These are phyloP conservation scores for Psilocybe cyanescens DNA, from an alignment of 768 basidiomycete genomes.

Conservation along the genomic window DNA sequence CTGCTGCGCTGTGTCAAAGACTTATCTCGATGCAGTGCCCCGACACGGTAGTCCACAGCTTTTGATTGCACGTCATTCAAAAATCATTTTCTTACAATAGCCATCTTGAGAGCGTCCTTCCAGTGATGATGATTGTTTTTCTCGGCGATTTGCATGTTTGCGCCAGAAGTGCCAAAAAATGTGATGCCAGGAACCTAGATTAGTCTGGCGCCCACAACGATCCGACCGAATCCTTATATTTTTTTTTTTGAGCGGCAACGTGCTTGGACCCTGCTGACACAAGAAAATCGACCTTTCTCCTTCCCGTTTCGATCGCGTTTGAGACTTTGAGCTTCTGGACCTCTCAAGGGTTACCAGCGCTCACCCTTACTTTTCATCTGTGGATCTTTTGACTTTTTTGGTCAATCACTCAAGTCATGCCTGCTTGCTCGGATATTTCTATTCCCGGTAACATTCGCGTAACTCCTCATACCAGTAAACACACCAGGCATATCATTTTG, in stretches of 20 bases:
- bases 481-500: conserved; percentile 19
- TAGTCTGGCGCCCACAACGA: conserved; percentile 22
- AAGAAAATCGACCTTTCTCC: conserved; percentile 13
- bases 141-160: conserved; percentile 17
- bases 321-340: conserved; percentile 1
- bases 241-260: background rate
- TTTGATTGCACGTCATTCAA: background rate
- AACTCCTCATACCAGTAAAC: background rate
- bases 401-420: conserved; percentile 8
- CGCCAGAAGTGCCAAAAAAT: conserved; percentile 7
- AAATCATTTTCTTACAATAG: background rate
- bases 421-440: conserved; percentile 16
- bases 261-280: conserved; percentile 13
- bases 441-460: conserved; percentile 16
- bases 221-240: conserved; percentile 9
- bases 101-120: conserved; percentile 10
- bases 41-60: background rate
- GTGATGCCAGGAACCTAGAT: conserved; percentile 17
- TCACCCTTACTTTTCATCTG: conserved; percentile 13
- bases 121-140: background rate
- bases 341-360: conserved; percentile 15
- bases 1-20: conserved; percentile 16
- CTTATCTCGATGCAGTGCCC: conserved; percentile 5
- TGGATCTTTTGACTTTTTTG: conserved; percentile 15
- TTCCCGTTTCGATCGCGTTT: conserved; percentile 20